Conservation (phyloP, 2,329 filamentous ascomycete species). For the Diaporthe amygdali region DNA sequence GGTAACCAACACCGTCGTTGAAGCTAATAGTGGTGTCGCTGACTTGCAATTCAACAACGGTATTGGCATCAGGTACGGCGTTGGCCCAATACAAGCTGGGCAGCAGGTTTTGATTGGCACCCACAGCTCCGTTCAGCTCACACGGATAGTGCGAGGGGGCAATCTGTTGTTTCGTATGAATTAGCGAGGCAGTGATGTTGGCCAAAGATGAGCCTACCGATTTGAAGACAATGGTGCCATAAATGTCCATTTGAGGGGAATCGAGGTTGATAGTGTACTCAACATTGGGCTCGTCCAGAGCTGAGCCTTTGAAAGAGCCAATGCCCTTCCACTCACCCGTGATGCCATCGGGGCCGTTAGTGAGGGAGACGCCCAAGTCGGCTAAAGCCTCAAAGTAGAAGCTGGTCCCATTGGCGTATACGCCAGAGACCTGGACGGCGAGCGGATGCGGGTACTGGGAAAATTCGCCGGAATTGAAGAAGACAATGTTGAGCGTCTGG, state of each 20-base stretch:
- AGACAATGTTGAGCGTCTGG: neutral
- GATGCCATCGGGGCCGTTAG: neutral
- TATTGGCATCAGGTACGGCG: slow-evolving; percentile 37
- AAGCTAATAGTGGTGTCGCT: slow-evolving; percentile 36
- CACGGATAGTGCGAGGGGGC: slow-evolving; percentile 47
- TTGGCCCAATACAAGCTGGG: slow-evolving; percentile 41
- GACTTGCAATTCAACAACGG: slow-evolving; percentile 30
- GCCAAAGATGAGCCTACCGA: neutral
- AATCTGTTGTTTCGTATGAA: neutral
- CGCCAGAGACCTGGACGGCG: neutral
- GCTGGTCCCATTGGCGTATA: neutral
- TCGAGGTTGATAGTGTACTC: neutral
- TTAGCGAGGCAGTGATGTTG: rapidly evolving
- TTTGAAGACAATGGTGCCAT: neutral
- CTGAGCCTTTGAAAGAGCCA: neutral
- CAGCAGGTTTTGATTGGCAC: slow-evolving; percentile 49
- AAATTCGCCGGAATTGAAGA: neutral
- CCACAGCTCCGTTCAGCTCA: slow-evolving; percentile 40
- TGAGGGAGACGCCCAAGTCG: neutral
- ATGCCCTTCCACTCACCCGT: neutral
- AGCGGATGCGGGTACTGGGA: neutral
- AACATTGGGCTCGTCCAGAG: neutral
- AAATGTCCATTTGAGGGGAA: neutral
- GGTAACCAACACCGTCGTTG: slow-evolving; percentile 44
- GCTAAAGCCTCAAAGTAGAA: neutral